Base-by-base conservation (phyloP, 2,329 filamentous ascomycete genomes). In the Penicillium decumbens region DNA sequence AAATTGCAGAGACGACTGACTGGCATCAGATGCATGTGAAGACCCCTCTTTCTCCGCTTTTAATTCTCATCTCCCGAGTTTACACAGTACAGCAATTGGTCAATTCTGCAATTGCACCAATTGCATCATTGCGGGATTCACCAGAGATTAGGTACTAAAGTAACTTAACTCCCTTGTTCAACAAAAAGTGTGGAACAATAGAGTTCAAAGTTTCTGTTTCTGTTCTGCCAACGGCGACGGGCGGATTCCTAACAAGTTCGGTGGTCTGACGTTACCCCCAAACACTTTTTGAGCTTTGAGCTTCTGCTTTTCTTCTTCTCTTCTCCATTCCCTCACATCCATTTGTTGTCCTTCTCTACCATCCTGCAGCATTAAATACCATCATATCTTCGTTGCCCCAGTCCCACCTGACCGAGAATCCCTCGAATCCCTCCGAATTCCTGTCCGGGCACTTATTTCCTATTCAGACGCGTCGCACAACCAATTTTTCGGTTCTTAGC, bases 11-110 rank as follows among this genome's bases (percentile, higher is more conserved):
- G 9, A 12, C 10, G 41, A 28, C 37, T 23, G 15, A 18, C 15
- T 18, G 15, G 15, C 15, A 18, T 44, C 35, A 24, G n/a, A 29
- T 24, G 46, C 54, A 56, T 56, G 54, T 56, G 54, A 56, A 47
- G 43, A 43, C 54, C 54, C 54, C 49, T 49, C 48, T 47, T 50
- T 45, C 49, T 53, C 45, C 57, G 51, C 51, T 45, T 53, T 13
- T 24, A 5, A 4, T 29, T 8, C 27, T 29, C 27, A 10, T 9
- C 28, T 29, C 28, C 10, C 10, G 28, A 29, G 10, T 28, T 23
- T 23, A 23, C 20, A 23, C 20, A 23, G 27, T 28, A 28, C 3
- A 28, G 27, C 3, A 8, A 27, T 2, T 27, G 15, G 20, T 9
- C 7, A 6, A 9, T 28, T 28, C 27, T 28, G 8, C 27, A 28